Percentiles rank a stretch among this genome's conserved stretches.
Conservation (phyloP, 164 flowering plant species). For the Dillenia suffruticosa region DNA sequence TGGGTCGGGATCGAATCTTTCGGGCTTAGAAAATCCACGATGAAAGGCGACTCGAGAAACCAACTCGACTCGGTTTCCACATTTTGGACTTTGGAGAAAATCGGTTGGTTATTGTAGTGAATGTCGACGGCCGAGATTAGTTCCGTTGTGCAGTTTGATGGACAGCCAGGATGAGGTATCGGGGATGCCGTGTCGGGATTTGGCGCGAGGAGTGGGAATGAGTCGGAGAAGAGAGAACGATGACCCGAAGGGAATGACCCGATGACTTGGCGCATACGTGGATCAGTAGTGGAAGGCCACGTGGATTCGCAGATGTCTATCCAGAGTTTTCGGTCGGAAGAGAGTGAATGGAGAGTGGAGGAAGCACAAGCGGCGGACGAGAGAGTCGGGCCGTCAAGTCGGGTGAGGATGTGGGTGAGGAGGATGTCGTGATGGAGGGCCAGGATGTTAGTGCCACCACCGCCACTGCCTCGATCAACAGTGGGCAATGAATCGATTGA, state of each 20-base stretch:
- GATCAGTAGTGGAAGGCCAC: conserved; percentile 63
- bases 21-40: conserved; percentile 51
- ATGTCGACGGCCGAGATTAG: conserved; percentile 83
- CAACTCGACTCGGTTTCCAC: conserved; percentile 40
- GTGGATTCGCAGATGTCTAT: conserved; percentile 35
- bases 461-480: not conserved
- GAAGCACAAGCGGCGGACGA: conserved; percentile 54
- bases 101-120: conserved; percentile 26
- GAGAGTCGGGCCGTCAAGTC: conserved; percentile 65
- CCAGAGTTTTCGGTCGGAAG: conserved; percentile 58
- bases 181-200: not conserved
- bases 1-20: conserved; percentile 42
- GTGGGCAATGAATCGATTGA: no score
- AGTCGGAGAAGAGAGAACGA: conserved; percentile 70
- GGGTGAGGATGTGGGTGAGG: conserved; percentile 54
- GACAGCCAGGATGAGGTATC: not conserved
- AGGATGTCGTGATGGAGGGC: conserved; percentile 51
- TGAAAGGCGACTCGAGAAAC: conserved; percentile 54
- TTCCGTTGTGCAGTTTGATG: conserved; percentile 7
- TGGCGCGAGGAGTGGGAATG: conserved; percentile 38
- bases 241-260: conserved; percentile 48
- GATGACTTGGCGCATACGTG: conserved; percentile 33
- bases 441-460: conserved; percentile 18
- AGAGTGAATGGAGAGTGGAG: conserved; percentile 33
- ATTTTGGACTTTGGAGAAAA: conserved; percentile 46